Evolutionary conservation across 2,329 filamentous ascomycete species (phyloP), one percentile per base, ranked within the genome.

Genomic region (Stachybotrys echinatus): DNA sequence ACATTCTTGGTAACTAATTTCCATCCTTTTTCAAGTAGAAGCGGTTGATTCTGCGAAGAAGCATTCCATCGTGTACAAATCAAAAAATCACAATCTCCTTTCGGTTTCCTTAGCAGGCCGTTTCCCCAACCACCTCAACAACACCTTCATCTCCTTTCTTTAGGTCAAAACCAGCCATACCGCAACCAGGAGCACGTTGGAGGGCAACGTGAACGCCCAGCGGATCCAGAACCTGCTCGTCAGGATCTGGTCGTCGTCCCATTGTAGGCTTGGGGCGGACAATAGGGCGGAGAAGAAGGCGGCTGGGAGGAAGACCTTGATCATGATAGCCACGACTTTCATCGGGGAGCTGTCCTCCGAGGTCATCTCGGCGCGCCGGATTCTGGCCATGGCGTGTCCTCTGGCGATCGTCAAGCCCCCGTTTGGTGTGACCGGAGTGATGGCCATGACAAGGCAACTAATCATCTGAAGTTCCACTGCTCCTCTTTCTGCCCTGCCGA

Each of bases 261-360:
- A 54, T 12, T 48, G 37, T 6, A 58, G 51, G 2, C 54, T 52
- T 1, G 61, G 60, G 18, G 60, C 23, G 0, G 56, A 52, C 27
- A 64, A 65, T 18, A 65, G 52, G 2, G 61, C 57, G 8, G 70
- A 65, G 52, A 72, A 62, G 52, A 72, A 72, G 12, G 68, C 70
- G 0, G 63, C 67, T 2, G 71, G 70, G 2, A 72, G 63, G 51
- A 72, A 73, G 3, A 65, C 51, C 55, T 71, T 68, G 37, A 67
- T 72, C 49, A 73, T 58, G 2, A 69, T 55, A 1, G 70, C 65
- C 17, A 73, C 65, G 3, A 64, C 65, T 44, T 67, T 64, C 66
- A 73, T 71, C 8, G 60, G 57, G 1, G 56, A 52, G 45, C 58
- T 53, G 46, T 61, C 57, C 3, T 44, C 46, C 19, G 47, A 51